Evolutionary conservation across 2,329 filamentous ascomycete genomes (phyloP).

Genomic region (Paraphoma chrysanthemicola): DNA sequence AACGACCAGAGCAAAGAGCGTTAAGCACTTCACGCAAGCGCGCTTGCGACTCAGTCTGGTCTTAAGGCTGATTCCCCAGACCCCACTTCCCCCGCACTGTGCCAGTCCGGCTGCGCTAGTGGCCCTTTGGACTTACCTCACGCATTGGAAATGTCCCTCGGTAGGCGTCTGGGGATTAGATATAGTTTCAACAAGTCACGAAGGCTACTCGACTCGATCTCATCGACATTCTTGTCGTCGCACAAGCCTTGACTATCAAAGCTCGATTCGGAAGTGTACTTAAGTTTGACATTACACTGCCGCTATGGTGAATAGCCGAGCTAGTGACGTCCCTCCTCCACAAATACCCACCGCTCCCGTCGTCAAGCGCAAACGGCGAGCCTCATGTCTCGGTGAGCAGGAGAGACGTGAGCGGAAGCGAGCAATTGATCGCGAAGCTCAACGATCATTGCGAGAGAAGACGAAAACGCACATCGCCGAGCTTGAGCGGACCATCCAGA

Average conservation of each 20-base stretch:
- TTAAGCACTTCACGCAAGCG: constrained; percentile 7
- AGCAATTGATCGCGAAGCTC: constrained; percentile 46
- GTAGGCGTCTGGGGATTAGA: constrained; percentile 9
- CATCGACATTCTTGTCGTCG: constrained; percentile 7
- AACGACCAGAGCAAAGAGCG: constrained; percentile 8
- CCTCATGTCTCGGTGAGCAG: constrained; percentile 44
- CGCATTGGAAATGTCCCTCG: constrained; percentile 8
- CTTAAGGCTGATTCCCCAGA: constrained; percentile 8
- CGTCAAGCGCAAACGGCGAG: constrained; percentile 42
- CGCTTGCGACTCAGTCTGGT: constrained; percentile 2
- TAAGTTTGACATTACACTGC: constrained; percentile 11
- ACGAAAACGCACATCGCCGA: constrained; percentile 48
- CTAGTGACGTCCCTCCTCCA: constrained; percentile 30
- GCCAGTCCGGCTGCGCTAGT: constrained; percentile 13
- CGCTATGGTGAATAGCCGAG: constrained; percentile 33
- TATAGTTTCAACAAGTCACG: constrained; percentile 7
- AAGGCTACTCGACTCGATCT: constrained; percentile 13
- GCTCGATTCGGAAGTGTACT: constrained; percentile 15
- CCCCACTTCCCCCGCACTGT: constrained; percentile 35
- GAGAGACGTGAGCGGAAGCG: constrained; percentile 44
- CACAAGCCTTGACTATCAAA: constrained; percentile 8
- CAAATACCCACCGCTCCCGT: constrained; percentile 31
- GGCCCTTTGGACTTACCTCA: background rate
- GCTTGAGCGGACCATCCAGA: constrained; percentile 44
- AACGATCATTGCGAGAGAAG: constrained; percentile 45